Evolutionary conservation across 441 rosid species (phyloP), one percentile per base, ranked within the genome.

Genomic region (Biscutella laevigata): DNA sequence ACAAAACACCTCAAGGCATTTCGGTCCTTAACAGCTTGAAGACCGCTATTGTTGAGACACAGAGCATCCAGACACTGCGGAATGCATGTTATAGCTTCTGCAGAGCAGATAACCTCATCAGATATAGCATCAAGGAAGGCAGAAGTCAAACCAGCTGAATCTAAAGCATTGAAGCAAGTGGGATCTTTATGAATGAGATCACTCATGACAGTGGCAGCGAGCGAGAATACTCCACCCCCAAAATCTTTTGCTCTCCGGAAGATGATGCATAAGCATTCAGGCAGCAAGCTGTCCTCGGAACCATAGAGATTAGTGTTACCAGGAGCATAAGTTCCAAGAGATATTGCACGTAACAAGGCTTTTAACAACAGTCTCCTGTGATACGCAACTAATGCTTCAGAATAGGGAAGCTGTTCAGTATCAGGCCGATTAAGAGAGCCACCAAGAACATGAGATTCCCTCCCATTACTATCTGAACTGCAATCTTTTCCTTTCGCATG

Each of bases 101-200:
- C 74, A 61, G 97, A 92, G 73, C 84, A 86, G n/a, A 86, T 61
- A 45, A 83, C 84, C 59, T 86, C 90, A 74, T 86, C 95, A 83
- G 79, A 77, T 57, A 94, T 84, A 66, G 97, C 84, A 71, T 88
- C 95, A 62, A 88, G 74, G 64, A 94, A 88, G 33, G 96, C 84
- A 77, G 99, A 78, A 61, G 97, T 95, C 62, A 92, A 81, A 59
- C 95, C 94, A 69, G 87, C 86, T 15, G 84, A 92, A 74, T 92
- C 95, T 55, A 92, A 75, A 43, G 86, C 73, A 63, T 89, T 66
- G 73, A 77, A 92, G 69, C 94, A 81, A n/a, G 95, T 92, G 50
- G 95, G 99, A 66, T 92, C 99, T 73, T 88, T 88, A 79, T 92
- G 99, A 70, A 92, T 88, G 57, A 86, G 75, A 74, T 92, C 97